Conservation (phyloP, 257 asterid species). For the Gentiana straminea region DNA sequence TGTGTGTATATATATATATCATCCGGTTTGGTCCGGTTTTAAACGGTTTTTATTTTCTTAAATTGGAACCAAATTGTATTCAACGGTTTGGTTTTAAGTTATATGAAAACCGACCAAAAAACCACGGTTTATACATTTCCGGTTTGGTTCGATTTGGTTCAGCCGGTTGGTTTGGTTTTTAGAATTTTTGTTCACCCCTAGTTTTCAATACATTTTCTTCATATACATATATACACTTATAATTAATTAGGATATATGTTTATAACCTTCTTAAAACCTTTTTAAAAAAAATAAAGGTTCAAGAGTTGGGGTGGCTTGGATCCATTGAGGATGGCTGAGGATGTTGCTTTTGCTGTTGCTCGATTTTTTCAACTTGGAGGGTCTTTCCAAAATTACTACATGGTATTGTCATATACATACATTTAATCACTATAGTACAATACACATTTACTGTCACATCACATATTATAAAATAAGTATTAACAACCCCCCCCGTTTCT, state of each 20-base stretch:
- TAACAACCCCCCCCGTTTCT: conserved; percentile 5
- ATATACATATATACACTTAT: background rate
- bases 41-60: no score
- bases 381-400: conserved; percentile 64
- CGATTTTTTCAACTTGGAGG: conserved; percentile 68
- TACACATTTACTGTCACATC: background rate
- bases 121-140: no score
- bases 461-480: background rate
- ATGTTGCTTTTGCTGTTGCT: conserved; percentile 65
- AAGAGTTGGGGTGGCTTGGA: conserved; percentile 59
- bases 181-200: fast-evolving
- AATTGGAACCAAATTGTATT: no score
- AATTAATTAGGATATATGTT: background rate
- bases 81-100: no score
- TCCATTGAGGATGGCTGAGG: conserved; percentile 63
- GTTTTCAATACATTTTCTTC: background rate
- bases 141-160: no score
- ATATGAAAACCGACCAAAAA: no score
- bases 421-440: background rate
- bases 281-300: conserved; percentile 33
- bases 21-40: no score
- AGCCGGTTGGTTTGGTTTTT: no score
- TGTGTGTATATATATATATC: no score
- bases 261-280: background rate
- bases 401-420: conserved; percentile 22